Evolutionary conservation across 345 rosid genomes (phyloP).

Genomic region (Tarenaya hassleriana): DNA sequence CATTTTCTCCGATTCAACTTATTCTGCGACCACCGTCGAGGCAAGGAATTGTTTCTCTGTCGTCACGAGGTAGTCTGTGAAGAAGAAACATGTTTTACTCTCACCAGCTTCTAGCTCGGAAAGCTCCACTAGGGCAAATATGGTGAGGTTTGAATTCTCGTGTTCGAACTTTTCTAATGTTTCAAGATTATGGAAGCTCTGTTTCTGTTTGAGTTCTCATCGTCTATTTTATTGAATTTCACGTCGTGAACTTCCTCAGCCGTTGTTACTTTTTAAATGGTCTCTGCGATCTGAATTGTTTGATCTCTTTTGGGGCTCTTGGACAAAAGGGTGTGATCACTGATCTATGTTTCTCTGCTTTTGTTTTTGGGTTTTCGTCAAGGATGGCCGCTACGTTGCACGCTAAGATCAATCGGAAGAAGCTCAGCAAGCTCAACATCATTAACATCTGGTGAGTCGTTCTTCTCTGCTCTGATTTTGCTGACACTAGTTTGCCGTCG

Average conservation of each 20-base stretch:
- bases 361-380: slow-evolving; percentile 10
- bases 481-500: slow-evolving; percentile 6
- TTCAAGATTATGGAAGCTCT: slow-evolving; percentile 6
- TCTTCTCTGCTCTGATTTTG: slow-evolving; percentile 1
- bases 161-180: not conserved
- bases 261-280: slow-evolving; percentile 6
- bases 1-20: slow-evolving; percentile 12
- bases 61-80: slow-evolving; percentile 7
- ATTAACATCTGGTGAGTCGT: slow-evolving; percentile 60
- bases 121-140: slow-evolving; percentile 93
- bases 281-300: not conserved
- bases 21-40: not conserved
- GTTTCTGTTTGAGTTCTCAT: not conserved
- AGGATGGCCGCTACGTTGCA: slow-evolving; percentile 95
- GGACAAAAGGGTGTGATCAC: slow-evolving; percentile 5
- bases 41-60: slow-evolving; percentile 12
- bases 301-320: not conserved
- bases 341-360: slow-evolving; percentile 6
- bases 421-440: slow-evolving; percentile 60
- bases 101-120: slow-evolving; percentile 91
- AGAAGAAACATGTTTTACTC: slow-evolving; percentile 70
- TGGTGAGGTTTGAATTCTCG: slow-evolving; percentile 43
- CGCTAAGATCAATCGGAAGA: slow-evolving; percentile 71
- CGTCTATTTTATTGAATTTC: not conserved
- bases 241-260: slow-evolving; percentile 13